A percentile compares a stretch with the other conserved stretches of the same genome.
These are phyloP conservation scores for Cyclostephanos invisitatus DNA, from an alignment of 108 stramenopile species.

Conservation along the genomic window DNA sequence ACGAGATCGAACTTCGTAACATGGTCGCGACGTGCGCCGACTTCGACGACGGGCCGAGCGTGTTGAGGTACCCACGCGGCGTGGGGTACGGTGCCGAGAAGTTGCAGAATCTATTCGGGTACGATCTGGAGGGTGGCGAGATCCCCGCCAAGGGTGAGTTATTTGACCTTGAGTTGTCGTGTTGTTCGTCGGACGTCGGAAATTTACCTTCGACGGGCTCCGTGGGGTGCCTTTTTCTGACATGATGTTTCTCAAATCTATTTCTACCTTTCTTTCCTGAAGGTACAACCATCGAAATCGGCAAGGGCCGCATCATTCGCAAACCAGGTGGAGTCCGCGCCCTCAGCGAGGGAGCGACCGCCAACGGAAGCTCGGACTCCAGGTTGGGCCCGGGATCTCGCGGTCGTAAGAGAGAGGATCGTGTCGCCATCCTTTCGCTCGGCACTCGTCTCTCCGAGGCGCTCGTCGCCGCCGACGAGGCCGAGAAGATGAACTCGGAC, in stretches of 20 bases:
- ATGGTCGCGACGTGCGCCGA: slow-evolving; percentile 92
- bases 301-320: slow-evolving; percentile 93
- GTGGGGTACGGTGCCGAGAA: slow-evolving; percentile 93
- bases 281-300: slow-evolving; percentile 84
- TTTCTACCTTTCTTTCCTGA: slow-evolving; percentile 18
- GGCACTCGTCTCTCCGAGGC: slow-evolving; percentile 92
- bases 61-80: slow-evolving; percentile 91
- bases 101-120: slow-evolving; percentile 82
- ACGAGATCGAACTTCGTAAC: slow-evolving; percentile 94
- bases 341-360: slow-evolving; percentile 45
- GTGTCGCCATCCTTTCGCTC: slow-evolving; percentile 88
- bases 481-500: slow-evolving; percentile 81
- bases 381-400: slow-evolving; percentile 51
- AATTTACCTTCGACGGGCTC: no score
- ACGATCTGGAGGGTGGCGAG: slow-evolving; percentile 79
- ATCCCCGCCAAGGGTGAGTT: slow-evolving; percentile 76
- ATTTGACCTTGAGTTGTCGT: background rate
- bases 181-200: no score
- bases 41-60: slow-evolving; percentile 88
- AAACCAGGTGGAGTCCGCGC: slow-evolving; percentile 73
- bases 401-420: slow-evolving; percentile 77
- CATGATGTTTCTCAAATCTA: background rate
- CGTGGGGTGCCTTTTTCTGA: no score
- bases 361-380: slow-evolving; percentile 45
- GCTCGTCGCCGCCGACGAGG: slow-evolving; percentile 87